Conservation (phyloP, 495 filamentous ascomycete species). For the Neurospora sp. region DNA sequence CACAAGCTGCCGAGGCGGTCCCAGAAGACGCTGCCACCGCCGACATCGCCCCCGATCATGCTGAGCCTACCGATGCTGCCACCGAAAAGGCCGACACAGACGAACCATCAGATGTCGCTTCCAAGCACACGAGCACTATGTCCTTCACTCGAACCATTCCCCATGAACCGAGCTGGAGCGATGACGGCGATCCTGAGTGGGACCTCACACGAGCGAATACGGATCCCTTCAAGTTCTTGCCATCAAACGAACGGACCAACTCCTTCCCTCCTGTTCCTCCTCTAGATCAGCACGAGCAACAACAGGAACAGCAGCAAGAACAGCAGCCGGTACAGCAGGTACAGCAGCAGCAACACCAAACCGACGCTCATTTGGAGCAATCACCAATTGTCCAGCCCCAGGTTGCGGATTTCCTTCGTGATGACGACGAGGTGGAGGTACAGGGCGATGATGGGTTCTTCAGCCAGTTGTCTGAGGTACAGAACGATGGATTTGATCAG, state of each 20-base stretch:
- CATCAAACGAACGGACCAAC: conserved; percentile 45
- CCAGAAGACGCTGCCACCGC: background rate
- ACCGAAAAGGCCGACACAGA: conserved; percentile 9
- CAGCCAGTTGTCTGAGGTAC: conserved; percentile 12
- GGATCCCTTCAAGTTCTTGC: conserved; percentile 47
- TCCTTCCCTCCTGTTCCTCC: conserved; percentile 51
- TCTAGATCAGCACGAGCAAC: conserved; percentile 14
- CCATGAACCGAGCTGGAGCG: conserved; percentile 43
- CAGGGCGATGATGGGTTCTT: conserved; percentile 8
- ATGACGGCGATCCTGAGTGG: conserved; percentile 45
- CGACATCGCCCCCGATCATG: conserved; percentile 15
- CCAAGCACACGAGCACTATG: conserved; percentile 41
- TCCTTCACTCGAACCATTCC: conserved; percentile 45
- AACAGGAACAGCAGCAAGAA: conserved; percentile 35
- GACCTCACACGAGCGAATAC: conserved; percentile 36
- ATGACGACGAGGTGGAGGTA: conserved; percentile 26
- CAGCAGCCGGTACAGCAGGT: conserved; percentile 19
- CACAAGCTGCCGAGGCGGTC: background rate
- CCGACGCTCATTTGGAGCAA: conserved; percentile 17
- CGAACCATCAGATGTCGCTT: conserved; percentile 17
- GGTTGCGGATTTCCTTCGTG: conserved; percentile 12
- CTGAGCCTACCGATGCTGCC: conserved; percentile 14
- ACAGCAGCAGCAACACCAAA: conserved; percentile 29
- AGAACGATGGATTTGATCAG: conserved; percentile 16
- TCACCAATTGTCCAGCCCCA: conserved; percentile 8